Evolutionary conservation across 2,329 filamentous ascomycete genomes (phyloP), one percentile per base, ranked within the genome.

Genomic region (Aspergillus novofumigatus): DNA sequence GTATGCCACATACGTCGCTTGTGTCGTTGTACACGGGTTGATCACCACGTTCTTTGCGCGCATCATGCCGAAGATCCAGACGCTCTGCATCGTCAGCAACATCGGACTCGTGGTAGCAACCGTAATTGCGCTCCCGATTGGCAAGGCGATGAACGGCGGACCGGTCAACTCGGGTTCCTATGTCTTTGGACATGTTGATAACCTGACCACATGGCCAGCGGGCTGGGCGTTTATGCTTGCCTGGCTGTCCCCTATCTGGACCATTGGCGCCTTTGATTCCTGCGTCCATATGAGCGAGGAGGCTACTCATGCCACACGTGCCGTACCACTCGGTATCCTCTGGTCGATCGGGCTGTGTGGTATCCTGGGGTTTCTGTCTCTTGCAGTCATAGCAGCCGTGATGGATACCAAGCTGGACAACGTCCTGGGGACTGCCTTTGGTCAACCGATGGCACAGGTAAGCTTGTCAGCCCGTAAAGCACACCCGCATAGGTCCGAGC

Each of bases 171-270:
- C 72, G 4, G 73, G 68, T 3, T 58, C 68, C 11, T 86, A 79
- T 59, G 83, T 87, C 44, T 87, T 86, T 62, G 75, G 77, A 0
- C 72, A 81, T n/a, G 72, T 78, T 1, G 78, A 81, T 20, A 86
- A 86, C 62, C 69, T 82, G 5, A 85, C 83, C 0, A 80, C 78
- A 0, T 86, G 84, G 81, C 80, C 82, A 1, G 75, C 74, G 0
- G 80, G 81, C 1, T 83, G 81, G 80, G 74, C 81, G 0, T 86
- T 86, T 61, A 85, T 86, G 76, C 70, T 86, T 2, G 75, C 81
- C 0, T 86, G 83, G 83, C 73, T 86, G 17, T 79, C 76, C 25
- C 84, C 84, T 0, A 86, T 87, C 56, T 87, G 84, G 84, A 83
- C 83, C 0, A 74, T 73, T 51, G 73, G 72, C 0, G 78, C 74